Evolutionary conservation across 1,139 yeast species (phyloP).

Genomic region (Casaregolazyma suthepensis): DNA sequence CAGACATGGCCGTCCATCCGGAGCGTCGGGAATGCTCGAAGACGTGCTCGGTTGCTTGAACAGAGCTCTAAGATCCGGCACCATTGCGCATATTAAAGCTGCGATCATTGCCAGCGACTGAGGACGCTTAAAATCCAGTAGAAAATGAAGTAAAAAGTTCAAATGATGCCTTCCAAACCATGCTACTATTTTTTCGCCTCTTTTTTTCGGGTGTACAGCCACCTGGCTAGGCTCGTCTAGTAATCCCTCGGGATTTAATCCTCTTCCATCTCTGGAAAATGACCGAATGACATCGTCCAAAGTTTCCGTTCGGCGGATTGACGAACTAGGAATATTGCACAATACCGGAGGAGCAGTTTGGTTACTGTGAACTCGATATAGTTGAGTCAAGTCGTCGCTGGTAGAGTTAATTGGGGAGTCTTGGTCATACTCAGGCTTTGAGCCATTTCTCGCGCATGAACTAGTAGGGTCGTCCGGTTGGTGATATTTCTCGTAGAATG

Average conservation of each 20-base stretch:
- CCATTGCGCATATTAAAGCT: conserved; percentile 63
- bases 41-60: conserved; percentile 38
- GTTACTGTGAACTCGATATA: background rate
- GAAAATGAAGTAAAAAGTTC: conserved; percentile 32
- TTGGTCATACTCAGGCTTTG: background rate
- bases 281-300: conserved; percentile 5
- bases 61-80: conserved; percentile 80
- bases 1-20: conserved; percentile 76
- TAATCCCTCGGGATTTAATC: background rate
- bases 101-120: conserved; percentile 59
- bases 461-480: background rate
- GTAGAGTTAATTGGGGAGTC: background rate
- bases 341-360: background rate
- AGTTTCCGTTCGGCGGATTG: conserved; percentile 1
- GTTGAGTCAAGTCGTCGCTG: background rate
- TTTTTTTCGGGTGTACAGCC: background rate
- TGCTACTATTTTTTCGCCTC: background rate
- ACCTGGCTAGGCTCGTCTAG: background rate
- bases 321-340: background rate
- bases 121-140: conserved; percentile 62
- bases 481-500: conserved; percentile 3
- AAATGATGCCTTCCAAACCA: conserved; percentile 12
- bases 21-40: conserved; percentile 55
- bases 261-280: background rate
- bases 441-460: background rate